phyloP scores from a whole-genome alignment of 352 stramenopile species.

The Globisporangium irregulare region DNA sequence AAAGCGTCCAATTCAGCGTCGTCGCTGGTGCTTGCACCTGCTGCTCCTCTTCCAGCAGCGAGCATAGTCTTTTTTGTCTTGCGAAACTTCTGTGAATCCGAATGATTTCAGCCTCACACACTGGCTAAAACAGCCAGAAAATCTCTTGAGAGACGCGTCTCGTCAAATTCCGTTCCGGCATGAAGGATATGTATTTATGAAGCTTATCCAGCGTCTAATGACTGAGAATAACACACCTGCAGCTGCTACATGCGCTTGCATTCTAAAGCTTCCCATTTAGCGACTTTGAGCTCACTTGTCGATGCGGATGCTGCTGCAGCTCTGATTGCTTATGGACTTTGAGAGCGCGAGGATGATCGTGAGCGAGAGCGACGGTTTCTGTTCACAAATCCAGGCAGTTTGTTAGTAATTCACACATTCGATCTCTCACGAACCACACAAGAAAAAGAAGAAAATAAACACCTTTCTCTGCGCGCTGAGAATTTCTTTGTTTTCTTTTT shows the following conservation, averaged over 20 bases:
- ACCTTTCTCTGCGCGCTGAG: conserved; percentile 5
- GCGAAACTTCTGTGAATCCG: background rate
- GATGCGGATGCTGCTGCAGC: background rate
- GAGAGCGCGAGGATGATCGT: conserved; percentile 5
- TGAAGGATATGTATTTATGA: conserved; percentile 8
- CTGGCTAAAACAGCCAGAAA: background rate
- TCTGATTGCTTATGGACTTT: background rate
- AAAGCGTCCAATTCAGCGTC: conserved; percentile 54
- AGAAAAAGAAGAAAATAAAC: background rate
- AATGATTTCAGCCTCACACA: no score
- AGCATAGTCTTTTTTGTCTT: background rate
- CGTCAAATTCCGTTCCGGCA: background rate
- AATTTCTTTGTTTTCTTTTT: conserved; percentile 9
- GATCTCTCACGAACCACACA: background rate
- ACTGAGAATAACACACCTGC: conserved; percentile 4
- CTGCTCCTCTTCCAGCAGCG: conserved; percentile 6
- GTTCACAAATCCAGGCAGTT: background rate
- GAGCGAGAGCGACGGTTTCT: conserved; percentile 10
- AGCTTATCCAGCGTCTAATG: conserved; percentile 1
- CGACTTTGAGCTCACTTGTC: background rate
- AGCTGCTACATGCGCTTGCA: background rate
- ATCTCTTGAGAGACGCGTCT: background rate
- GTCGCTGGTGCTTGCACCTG: background rate
- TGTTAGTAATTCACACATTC: background rate
- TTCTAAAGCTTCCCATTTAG: background rate